Conservation (phyloP, 2,329 filamentous ascomycete species). For the Curvularia verruculosa region DNA sequence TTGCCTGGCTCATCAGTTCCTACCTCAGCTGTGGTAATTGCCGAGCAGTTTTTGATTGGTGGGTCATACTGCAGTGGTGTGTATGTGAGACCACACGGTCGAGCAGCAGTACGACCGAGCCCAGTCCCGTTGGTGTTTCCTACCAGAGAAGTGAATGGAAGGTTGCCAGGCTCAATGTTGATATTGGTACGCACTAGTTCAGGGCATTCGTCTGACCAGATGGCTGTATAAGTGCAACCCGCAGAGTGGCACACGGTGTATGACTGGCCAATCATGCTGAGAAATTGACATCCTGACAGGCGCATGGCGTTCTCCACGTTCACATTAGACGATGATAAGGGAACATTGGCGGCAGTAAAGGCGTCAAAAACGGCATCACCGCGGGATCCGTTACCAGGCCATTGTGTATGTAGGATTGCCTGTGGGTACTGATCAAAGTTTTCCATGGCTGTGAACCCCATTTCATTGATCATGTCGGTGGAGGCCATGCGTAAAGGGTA, state of each 20-base stretch:
- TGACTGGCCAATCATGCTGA: constrained; percentile 26
- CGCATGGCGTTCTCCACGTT: constrained; percentile 29
- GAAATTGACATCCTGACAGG: constrained; percentile 22
- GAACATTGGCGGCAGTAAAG: constrained; percentile 24
- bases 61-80: constrained; percentile 25
- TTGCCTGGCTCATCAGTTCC: constrained; percentile 17
- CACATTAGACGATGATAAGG: constrained; percentile 22
- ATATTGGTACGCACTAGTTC: constrained; percentile 28
- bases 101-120: constrained; percentile 22
- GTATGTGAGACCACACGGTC: constrained; percentile 29
- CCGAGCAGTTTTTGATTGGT: constrained; percentile 21
- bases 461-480: constrained; percentile 18
- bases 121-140: constrained; percentile 4
- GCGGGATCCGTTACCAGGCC: constrained; percentile 24
- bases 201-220: constrained; percentile 33
- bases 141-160: constrained; percentile 22
- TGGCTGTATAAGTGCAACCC: constrained; percentile 28
- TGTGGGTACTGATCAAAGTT: constrained; percentile 23
- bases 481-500: constrained; percentile 20
- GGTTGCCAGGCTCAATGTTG: constrained; percentile 30
- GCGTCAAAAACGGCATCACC: constrained; percentile 29
- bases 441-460: constrained; percentile 23
- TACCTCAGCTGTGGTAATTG: constrained; percentile 22
- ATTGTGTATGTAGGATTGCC: constrained; percentile 28
- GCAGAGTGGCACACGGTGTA: constrained; percentile 29